phyloP scores from a whole-genome alignment of 495 filamentous ascomycete genomes.

The Penicillium odoratum region DNA sequence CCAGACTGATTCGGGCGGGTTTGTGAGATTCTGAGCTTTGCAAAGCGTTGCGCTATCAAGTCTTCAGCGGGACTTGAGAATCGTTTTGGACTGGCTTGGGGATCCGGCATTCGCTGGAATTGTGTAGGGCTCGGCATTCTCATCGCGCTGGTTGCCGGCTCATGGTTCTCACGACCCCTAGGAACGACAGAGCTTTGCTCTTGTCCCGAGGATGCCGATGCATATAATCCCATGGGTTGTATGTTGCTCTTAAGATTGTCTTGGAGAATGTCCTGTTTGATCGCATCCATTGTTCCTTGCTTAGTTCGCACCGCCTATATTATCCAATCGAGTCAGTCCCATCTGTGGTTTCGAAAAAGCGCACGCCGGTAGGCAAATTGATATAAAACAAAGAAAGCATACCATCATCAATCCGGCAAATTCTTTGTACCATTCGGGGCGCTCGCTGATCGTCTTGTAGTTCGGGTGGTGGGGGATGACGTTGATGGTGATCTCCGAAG shows the following conservation, averaged over 20 bases:
- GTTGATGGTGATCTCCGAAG: constrained; percentile 72
- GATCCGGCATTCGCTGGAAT: constrained; percentile 31
- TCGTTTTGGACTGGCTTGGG: constrained; percentile 22
- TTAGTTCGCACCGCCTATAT: constrained; percentile 46
- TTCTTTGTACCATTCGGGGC: constrained; percentile 40
- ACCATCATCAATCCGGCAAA: constrained; percentile 47
- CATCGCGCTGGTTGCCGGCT: constrained; percentile 18
- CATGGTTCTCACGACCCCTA: constrained; percentile 26
- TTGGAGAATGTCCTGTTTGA: constrained; percentile 47
- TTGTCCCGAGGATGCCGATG: constrained; percentile 13
- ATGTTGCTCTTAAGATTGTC: constrained; percentile 40
- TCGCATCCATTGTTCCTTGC: constrained; percentile 46
- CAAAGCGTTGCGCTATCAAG: constrained; percentile 47
- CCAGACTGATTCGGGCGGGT: constrained; percentile 29
- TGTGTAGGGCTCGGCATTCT: constrained; percentile 49
- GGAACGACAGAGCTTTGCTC: constrained; percentile 6
- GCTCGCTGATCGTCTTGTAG: constrained; percentile 44
- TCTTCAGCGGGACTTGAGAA: constrained; percentile 37
- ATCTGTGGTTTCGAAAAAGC: neutral
- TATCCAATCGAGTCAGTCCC: constrained; percentile 9
- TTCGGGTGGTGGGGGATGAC: constrained; percentile 72
- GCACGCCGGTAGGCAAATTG: neutral
- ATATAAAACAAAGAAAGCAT: constrained; percentile 2
- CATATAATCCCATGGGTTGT: constrained; percentile 26
- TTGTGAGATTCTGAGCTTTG: constrained; percentile 38